Base-by-base conservation (phyloP, 352 stramenopile species). In the Phytophthora aleatoria region DNA sequence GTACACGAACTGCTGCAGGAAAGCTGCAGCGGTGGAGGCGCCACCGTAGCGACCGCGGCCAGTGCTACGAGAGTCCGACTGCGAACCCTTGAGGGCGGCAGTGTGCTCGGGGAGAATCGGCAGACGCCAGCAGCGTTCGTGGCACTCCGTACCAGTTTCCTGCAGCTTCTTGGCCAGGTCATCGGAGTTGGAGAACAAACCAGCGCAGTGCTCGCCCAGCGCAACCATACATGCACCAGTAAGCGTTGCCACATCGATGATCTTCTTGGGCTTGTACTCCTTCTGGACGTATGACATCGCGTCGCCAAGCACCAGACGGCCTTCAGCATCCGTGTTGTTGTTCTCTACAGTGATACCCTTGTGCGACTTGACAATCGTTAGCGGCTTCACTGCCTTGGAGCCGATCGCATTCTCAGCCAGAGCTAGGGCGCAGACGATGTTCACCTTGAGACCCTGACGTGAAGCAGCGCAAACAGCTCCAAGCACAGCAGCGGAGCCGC, bases 191-290 rank as follows among this genome's bases (percentile, higher is more conserved):
- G 83, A 95, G 69, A 98, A 98, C 24, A 97, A 64, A 5, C 95
- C 92, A 3, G 92, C 94, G 43, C 90, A 95, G 66, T 94, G 83
- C 55, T 95, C 85, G 33, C 87, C 95, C 36, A 97, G 73, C 9
- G 90, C 89, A 24, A 97, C 82, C 47, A 97, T 88, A 59, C 91
- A 97, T 13, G 91, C 91, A 35, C 90, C 91, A 24, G 94, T 98
- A 27, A 99, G 81, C 39, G 96, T 99, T 31, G 94, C 94, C 16
- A 98, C 88, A 61, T 99, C 94, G 54, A 99, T 92, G 51, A 99
- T 71, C n/a, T 89, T 93, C 67, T 98, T 87, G 7, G 92, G 87
- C 43, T 88, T 89, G 79, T 94, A 93, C 60, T 91, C 67, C 67
- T 95, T 81, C 74, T 96, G 81, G 57, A 96, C 75, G 65, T 94